Evolutionary conservation across 768 basidiomycete species (phyloP), one percentile per base, ranked within the genome.

Genomic region (Xerocomus potaroensis): DNA sequence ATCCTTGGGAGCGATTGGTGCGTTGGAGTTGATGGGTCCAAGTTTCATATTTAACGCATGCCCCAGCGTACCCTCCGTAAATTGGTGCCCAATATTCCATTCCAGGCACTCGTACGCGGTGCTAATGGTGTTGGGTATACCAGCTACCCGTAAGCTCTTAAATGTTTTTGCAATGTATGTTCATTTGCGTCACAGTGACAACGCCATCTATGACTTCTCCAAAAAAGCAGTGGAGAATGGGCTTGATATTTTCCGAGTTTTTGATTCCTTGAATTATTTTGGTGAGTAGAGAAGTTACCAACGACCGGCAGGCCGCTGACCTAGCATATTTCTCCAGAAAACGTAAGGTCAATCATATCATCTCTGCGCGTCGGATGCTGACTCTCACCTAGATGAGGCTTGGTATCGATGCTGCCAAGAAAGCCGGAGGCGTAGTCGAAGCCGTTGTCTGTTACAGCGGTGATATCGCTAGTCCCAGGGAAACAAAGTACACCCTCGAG

Each of bases 161-260:
- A 23, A 19, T 23, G 8, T 1, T 21, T 16, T 31, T 36, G 18
- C 27, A n/a, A 19, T 19, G 2, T 24, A 8, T 39, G 36, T 54
- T 51, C 34, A 65, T 50, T 37, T 18, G 19, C 8, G 21, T 43
- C 18, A 39, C 52, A 91, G 89, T 23, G 94, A 98, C 67, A 99
- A 99, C 59, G 95, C 91, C 48, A 97, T 99, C 68, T 99, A 99
- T 70, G 96, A 96, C 68, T 99, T 99, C 74, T 96, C 91, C 51
- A 95, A 94, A 76, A 95, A 95, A 67, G 96, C 96, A 19, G 95
- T 99, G n/a, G 93, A 98, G 71, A 96, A 97, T 58, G 96, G 96
- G 63, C 80, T 98, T 40, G 96, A 99, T 70, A 99, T 99, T 66
- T 99, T 99, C 89, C 82, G 96, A 62, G 92, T 99, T 43, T 99